Evolutionary conservation across 306 rosid genomes (phyloP).

Genomic region (Vicia faba): DNA sequence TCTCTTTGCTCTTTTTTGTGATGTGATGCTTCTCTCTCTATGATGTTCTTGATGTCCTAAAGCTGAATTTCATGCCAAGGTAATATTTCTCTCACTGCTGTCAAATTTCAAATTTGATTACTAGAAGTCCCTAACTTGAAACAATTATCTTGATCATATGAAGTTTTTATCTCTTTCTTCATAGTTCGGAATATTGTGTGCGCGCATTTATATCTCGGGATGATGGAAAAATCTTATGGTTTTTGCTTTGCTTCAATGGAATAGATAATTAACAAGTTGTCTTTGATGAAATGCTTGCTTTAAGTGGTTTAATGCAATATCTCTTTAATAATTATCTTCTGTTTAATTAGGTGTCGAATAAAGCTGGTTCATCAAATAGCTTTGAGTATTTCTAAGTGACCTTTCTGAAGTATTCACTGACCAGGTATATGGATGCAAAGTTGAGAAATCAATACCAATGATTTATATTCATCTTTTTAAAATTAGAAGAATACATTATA

Average conservation of each 20-base stretch:
- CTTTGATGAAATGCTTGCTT: constrained; percentile 27
- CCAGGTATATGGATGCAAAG: constrained; percentile 36
- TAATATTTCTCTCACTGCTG: constrained; percentile 29
- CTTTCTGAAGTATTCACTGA: constrained; percentile 38
- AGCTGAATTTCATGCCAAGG: constrained; percentile 42
- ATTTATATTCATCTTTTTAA: constrained; percentile 36
- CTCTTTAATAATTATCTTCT: constrained; percentile 21
- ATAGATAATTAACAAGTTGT: constrained; percentile 25
- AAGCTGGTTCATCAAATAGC: constrained; percentile 35
- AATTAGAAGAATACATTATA: constrained; percentile 37
- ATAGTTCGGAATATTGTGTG: too few relatives aligned
- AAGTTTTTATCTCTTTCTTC: too few relatives aligned
- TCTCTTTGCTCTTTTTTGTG: constrained; percentile 19
- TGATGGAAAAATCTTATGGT: too few relatives aligned
- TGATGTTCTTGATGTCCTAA: constrained; percentile 26
- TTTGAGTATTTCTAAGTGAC: constrained; percentile 27
- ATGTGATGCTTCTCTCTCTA: constrained; percentile 38
- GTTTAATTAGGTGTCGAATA: constrained; percentile 22
- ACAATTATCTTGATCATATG: too few relatives aligned
- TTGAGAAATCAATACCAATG: constrained; percentile 40
- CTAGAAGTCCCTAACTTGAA: constrained; percentile 12
- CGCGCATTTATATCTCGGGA: too few relatives aligned
- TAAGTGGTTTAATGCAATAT: constrained; percentile 37
- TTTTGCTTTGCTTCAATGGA: too few relatives aligned
- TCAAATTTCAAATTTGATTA: constrained; percentile 13